Percentiles rank a stretch among this genome's conserved stretches.
Conservation (phyloP, 352 stramenopile genomes). For the Phytopythium mirpurense region DNA sequence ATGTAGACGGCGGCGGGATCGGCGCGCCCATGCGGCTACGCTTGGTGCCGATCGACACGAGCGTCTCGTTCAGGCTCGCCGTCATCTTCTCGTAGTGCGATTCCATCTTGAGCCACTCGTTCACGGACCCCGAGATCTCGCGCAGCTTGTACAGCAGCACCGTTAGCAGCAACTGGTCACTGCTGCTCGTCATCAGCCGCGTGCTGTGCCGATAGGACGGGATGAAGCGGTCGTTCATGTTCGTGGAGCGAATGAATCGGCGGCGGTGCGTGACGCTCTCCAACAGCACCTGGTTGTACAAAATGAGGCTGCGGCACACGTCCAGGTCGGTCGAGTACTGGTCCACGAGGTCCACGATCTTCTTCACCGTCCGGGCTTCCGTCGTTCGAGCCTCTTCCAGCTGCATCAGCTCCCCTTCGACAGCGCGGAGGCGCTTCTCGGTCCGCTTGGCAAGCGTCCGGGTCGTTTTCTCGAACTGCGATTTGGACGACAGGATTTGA, state of each 20-base stretch:
- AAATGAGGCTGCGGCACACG: constrained; percentile 46
- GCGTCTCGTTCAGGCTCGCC: constrained; percentile 34
- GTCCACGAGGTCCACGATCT: constrained; percentile 44
- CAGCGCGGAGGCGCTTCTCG: constrained; percentile 44
- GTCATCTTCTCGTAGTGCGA: constrained; percentile 64
- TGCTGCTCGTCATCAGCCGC: constrained; percentile 63
- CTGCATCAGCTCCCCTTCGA: constrained; percentile 55
- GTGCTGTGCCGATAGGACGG: constrained; percentile 61
- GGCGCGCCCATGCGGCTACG: constrained; percentile 18
- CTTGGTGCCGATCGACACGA: constrained; percentile 47
- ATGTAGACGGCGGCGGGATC: constrained; percentile 26
- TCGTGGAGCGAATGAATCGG: constrained; percentile 57
- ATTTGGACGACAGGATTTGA: constrained; percentile 61
- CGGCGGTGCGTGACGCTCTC: constrained; percentile 60
- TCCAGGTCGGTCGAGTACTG: constrained; percentile 52
- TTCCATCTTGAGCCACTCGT: constrained; percentile 77
- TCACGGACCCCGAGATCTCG: constrained; percentile 46
- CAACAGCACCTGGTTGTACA: constrained; percentile 51
- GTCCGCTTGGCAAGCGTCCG: constrained; percentile 41
- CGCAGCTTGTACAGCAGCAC: constrained; percentile 69
- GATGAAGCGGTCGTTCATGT: constrained; percentile 59
- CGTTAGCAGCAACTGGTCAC: constrained; percentile 67
- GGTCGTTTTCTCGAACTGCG: constrained; percentile 62
- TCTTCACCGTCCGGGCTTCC: constrained; percentile 38
- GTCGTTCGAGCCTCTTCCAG: constrained; percentile 41